Conservation (phyloP, 352 stramenopile genomes). For the Pythium scleroteichum region DNA sequence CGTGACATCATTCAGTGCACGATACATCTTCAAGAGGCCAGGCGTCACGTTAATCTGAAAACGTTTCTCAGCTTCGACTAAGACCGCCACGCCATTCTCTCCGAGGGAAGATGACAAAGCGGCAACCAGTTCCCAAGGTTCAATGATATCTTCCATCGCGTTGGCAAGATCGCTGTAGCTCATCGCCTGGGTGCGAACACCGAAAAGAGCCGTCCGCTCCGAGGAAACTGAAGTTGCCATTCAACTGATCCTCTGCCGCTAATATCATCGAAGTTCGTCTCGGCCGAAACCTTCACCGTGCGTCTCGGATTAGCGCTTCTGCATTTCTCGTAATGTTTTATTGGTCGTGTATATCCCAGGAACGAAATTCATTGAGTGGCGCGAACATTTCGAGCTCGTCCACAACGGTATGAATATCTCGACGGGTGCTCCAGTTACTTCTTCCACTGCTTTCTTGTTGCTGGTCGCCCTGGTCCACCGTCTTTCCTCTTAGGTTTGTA, state of each 20-base stretch:
- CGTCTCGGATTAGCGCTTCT: no score
- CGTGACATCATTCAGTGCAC: constrained; percentile 74
- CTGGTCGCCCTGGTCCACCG: no score
- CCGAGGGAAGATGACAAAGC: constrained; percentile 29
- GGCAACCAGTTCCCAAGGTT: constrained; percentile 38
- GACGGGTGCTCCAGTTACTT: no score
- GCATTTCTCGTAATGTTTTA: no score
- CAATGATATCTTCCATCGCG: constrained; percentile 41
- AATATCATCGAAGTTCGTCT: constrained; percentile 30
- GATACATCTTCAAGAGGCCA: constrained; percentile 64
- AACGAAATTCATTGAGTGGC: no score
- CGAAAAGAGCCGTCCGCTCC: constrained; percentile 37
- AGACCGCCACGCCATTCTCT: constrained; percentile 35
- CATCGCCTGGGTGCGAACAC: constrained; percentile 32
- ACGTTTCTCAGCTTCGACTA: constrained; percentile 37
- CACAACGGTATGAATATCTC: no score
- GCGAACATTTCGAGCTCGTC: no score
- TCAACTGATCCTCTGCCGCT: constrained; percentile 8
- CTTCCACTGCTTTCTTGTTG: no score
- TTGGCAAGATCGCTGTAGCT: constrained; percentile 41
- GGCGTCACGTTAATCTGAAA: constrained; percentile 48
- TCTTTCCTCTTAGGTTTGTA: no score
- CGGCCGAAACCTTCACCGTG: constrained; percentile 29
- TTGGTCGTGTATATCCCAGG: no score
- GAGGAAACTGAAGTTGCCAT: constrained; percentile 26